Base-by-base conservation (phyloP, 2,329 filamentous ascomycete genomes). In the Fusarium sp. region DNA sequence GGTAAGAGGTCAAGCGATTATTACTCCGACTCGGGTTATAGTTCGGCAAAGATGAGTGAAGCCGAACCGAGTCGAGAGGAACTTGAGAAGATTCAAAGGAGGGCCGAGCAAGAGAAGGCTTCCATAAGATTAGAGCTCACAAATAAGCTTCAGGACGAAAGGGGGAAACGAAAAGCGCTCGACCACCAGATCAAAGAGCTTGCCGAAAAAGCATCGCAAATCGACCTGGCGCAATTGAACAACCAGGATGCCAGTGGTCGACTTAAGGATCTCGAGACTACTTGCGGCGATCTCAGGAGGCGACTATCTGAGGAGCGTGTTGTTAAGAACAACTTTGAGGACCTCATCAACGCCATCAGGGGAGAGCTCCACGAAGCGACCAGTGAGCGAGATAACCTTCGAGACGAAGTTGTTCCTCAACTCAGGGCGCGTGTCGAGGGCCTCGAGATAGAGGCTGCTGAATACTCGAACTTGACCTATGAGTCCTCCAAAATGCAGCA, bases 21-120 rank as follows among this genome's bases (percentile, higher is more conserved):
- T 84, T 99, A 96, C 81, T 99, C 96, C 5, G 96, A 99, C 81
- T 97, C 95, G 10, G 96, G 96, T 37, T 92, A 94, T 65, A 96
- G 94, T 81, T 96, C 94, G 2, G 88, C 94, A 60, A 93, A 94
- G 78, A 92, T 92, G 78, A 91, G 92, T 69, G 92, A 94, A 52
- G 85, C 85, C 67, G 90, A 92, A 67, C 86, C 89, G 47, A 86
- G 85, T 37, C 88, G 87, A 56, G 90, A 92, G 78, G 94, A 98
- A 80, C 85, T 98, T 38, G 94, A 97, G 69, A 94, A 91, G 81
- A 87, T 96, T 50, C 93, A 95, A 77, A 89, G 96, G 73, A 91
- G 91, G 75, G 91, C 93, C 5, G 96, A 98, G 83, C 96, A 98
- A 83, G 95, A 97, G 79, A 95, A 94, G 81, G 96, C 96, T 3